These are phyloP conservation scores for Helicosporidium sp. DNA, from an alignment of 139 green algal species.

Conservation along the genomic window DNA sequence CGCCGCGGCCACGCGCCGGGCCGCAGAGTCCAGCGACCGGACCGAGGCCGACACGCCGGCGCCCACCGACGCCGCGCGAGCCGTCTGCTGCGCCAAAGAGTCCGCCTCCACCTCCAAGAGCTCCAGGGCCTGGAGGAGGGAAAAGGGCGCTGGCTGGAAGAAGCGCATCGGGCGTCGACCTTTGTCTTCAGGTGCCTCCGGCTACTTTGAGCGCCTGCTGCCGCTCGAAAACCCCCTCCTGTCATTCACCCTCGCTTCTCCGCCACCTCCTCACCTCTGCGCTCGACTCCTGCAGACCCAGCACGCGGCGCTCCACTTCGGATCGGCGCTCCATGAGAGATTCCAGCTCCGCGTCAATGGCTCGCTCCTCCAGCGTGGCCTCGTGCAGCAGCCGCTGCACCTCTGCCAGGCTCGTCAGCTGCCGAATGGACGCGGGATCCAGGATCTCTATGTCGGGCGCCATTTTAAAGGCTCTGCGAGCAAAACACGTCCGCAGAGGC, in stretches of 20 bases:
- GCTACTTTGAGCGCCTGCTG: not conserved
- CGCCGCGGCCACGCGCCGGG: slow-evolving; percentile 39
- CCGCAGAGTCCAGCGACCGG: slow-evolving; percentile 44
- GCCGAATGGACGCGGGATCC: slow-evolving; percentile 7
- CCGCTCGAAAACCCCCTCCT: not conserved
- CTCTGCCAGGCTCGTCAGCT: slow-evolving; percentile 42
- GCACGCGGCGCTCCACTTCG: slow-evolving; percentile 35
- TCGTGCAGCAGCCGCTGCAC: slow-evolving; percentile 59
- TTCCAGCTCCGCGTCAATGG: slow-evolving; percentile 62
- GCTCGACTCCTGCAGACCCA: slow-evolving; percentile 30
- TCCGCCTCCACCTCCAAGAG: slow-evolving; percentile 54
- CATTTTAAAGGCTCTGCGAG: not conserved
- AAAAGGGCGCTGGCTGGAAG: not conserved
- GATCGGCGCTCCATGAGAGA: slow-evolving; percentile 23
- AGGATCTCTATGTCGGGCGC: not conserved
- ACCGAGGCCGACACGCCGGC: slow-evolving; percentile 69
- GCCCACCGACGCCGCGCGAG: slow-evolving; percentile 44
- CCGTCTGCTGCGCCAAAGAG: slow-evolving; percentile 38
- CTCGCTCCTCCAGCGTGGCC: slow-evolving; percentile 43
- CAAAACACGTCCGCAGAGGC: not conserved
- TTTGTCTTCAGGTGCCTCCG: not conserved
- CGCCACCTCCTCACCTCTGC: slow-evolving; percentile 26
- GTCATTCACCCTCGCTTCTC: not conserved
- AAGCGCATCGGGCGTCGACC: not conserved
- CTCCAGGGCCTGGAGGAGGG: slow-evolving; percentile 41